phyloP scores from a whole-genome alignment of 257 asterid species.

The Sherardia arvensis region DNA sequence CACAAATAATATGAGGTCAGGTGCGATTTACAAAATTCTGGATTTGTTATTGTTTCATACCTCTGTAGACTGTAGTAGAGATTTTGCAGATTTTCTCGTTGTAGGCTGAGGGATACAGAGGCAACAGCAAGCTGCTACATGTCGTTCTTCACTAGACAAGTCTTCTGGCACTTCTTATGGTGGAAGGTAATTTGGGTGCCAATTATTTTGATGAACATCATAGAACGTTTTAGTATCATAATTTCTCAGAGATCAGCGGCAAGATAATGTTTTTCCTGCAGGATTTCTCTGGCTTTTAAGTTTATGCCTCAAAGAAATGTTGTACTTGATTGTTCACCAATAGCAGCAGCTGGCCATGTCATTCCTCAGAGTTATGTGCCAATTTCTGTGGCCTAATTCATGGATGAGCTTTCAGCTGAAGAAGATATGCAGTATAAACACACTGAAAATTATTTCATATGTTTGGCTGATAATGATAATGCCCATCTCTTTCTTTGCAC shows the following conservation, averaged over 20 bases:
- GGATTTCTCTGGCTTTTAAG: slow-evolving; percentile 82
- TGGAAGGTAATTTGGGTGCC: slow-evolving; percentile 50
- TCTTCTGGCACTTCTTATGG: slow-evolving; percentile 31
- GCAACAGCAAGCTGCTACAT: slow-evolving; percentile 71
- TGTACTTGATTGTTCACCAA: slow-evolving; percentile 69
- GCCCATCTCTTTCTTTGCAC: background rate
- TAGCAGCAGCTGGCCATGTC: slow-evolving; percentile 89
- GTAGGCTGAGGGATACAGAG: too few species aligned
- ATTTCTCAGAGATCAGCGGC: slow-evolving; percentile 10
- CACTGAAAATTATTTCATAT: slow-evolving; percentile 30
- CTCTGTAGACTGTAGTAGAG: too few species aligned
- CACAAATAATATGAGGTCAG: too few species aligned
- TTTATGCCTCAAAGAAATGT: slow-evolving; percentile 97
- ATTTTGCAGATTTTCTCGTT: too few species aligned
- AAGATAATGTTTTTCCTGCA: slow-evolving; percentile 30
- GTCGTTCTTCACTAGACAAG: slow-evolving; percentile 45
- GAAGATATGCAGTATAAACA: slow-evolving; percentile 54
- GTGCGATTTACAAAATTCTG: too few species aligned
- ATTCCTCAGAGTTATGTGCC: slow-evolving; percentile 83
- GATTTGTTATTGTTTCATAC: too few species aligned
- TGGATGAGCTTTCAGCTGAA: slow-evolving; percentile 88
- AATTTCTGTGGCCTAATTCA: slow-evolving; percentile 81
- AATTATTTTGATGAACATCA: slow-evolving; percentile 13
- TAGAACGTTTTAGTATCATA: slow-evolving; percentile 4
- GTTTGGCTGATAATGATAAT: background rate